A percentile compares a stretch with the other conserved stretches of the same genome.
Evolutionary conservation across 306 rosid genomes (phyloP).

Genomic region (Begonia peltatifolia): DNA sequence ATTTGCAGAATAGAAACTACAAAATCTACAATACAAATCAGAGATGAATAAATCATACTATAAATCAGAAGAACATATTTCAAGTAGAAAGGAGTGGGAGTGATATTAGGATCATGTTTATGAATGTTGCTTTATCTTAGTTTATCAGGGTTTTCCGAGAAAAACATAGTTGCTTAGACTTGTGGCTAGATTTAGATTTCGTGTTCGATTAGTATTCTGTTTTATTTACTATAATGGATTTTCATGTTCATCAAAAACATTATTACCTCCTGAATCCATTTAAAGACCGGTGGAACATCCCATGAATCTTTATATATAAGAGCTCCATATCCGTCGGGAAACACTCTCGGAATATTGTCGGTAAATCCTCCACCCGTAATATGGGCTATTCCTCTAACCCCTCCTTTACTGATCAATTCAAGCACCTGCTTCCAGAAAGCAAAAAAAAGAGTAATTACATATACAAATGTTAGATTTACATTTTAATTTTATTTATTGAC

Average conservation of each 20-base stretch:
- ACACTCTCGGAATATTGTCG: conserved; percentile 79
- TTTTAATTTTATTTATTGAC: too few species aligned
- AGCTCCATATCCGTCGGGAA: conserved; percentile 81
- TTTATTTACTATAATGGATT: too few species aligned
- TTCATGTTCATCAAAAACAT: not conserved
- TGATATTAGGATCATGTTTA: too few species aligned
- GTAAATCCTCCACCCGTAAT: conserved; percentile 93
- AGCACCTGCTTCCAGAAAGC: conserved; percentile 42
- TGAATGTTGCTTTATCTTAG: too few species aligned
- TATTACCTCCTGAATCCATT: conserved; percentile 86
- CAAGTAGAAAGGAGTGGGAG: too few species aligned
- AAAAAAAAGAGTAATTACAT: not conserved
- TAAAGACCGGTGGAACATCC: conserved; percentile 59
- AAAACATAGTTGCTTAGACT: too few species aligned
- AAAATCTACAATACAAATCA: not conserved
- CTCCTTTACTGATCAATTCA: conserved; percentile 61
- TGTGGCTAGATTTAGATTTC: too few species aligned
- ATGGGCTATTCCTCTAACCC: conserved; percentile 83
- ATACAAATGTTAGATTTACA: too few species aligned
- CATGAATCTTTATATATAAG: conserved; percentile 45
- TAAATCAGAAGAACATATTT: too few species aligned
- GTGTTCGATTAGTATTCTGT: too few species aligned
- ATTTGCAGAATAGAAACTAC: conserved; percentile 1
- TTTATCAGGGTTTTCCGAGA: too few species aligned
- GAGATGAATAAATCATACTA: not conserved